Evolutionary conservation across 2,329 filamentous ascomycete species (phyloP), one percentile per base, ranked within the genome.

Genomic region (Clarireedia paspali): DNA sequence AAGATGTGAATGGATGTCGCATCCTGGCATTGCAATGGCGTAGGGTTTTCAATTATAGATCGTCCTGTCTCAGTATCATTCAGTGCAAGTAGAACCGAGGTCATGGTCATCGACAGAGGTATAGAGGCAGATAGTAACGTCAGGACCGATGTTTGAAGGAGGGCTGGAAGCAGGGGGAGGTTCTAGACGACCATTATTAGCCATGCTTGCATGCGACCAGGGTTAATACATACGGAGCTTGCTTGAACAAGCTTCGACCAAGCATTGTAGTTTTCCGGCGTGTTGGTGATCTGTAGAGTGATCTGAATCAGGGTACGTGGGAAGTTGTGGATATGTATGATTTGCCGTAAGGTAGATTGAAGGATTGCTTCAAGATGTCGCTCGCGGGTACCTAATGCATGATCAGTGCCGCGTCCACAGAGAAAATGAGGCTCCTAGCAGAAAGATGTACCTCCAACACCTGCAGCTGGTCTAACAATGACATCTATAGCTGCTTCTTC

Each of bases 401-500:
- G 23, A 40, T 53, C 20, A 56, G 54, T 53, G 46, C 54, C 54
- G 34, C 23, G 4, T 47, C 10, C 5, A 36, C 14, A 12, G 15
- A 45, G 34, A 38, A 55, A 26, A 50, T 30, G 45, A 15, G 10
- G 44, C 9, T 50, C 10, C 20, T 27, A 44, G 42, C 38, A 56
- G 51, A 59, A 20, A 42, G 48, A 66, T 79, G 68, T 71, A 85
- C 91, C 87, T 75, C 88, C 90, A 47, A 94, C 85, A 15, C 91
- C 91, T 61, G 87, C 84, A 38, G 88, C 86, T 49, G 92, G 92
- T 70, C 94, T 84, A 62, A 99, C 82, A 69, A 92, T 84, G 57
- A 99, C 89, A 72, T 97, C 94, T 62, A 99, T 78, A 50, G 87
- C 83, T 27, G 92, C 90, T 74, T 96, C 91, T 71, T 95, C 91